A percentile compares a stretch with the other conserved stretches of the same genome.
These are phyloP conservation scores for Sanghuangporus baumii DNA, from an alignment of 1,284 basidiomycete species.

Conservation along the genomic window DNA sequence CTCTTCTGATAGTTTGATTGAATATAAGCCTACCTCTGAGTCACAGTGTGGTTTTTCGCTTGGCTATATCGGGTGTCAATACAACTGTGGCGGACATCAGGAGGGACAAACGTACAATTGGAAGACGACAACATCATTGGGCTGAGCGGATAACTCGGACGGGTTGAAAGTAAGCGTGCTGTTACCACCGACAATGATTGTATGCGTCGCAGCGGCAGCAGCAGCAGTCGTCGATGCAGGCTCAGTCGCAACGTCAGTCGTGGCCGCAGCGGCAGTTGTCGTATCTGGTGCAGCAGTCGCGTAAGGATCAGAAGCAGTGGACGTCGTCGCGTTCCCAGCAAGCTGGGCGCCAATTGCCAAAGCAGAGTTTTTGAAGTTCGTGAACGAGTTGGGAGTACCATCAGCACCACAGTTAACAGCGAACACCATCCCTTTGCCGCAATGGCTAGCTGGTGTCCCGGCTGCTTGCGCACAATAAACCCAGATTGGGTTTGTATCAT, in stretches of 20 bases:
- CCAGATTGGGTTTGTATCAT: slow-evolving; percentile 39
- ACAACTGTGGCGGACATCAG: not conserved
- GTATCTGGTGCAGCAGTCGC: slow-evolving; percentile 25
- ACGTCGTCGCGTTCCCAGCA: slow-evolving; percentile 32
- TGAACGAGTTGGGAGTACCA: slow-evolving; percentile 49
- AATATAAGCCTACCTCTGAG: slow-evolving; percentile 38
- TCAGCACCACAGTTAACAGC: slow-evolving; percentile 54
- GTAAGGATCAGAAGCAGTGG: slow-evolving; percentile 22
- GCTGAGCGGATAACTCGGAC: slow-evolving; percentile 40
- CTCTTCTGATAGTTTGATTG: not conserved
- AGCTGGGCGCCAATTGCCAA: slow-evolving; percentile 44
- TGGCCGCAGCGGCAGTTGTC: slow-evolving; percentile 22
- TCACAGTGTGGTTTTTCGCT: slow-evolving; percentile 62
- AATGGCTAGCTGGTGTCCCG: slow-evolving; percentile 39
- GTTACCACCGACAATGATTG: slow-evolving; percentile 43
- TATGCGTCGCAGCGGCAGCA: slow-evolving; percentile 28
- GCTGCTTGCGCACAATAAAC: slow-evolving; percentile 37
- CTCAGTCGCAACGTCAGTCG: slow-evolving; percentile 34
- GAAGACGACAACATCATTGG: slow-evolving; percentile 48
- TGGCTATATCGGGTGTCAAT: slow-evolving; percentile 30
- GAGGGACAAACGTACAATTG: slow-evolving; percentile 40
- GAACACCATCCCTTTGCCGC: slow-evolving; percentile 60
- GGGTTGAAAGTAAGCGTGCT: slow-evolving; percentile 47
- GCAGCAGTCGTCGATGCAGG: slow-evolving; percentile 23
- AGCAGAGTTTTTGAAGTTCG: slow-evolving; percentile 49